Conservation (phyloP, 202 grass and related monocot genomes). For the Cymbopogon flexuosus region DNA sequence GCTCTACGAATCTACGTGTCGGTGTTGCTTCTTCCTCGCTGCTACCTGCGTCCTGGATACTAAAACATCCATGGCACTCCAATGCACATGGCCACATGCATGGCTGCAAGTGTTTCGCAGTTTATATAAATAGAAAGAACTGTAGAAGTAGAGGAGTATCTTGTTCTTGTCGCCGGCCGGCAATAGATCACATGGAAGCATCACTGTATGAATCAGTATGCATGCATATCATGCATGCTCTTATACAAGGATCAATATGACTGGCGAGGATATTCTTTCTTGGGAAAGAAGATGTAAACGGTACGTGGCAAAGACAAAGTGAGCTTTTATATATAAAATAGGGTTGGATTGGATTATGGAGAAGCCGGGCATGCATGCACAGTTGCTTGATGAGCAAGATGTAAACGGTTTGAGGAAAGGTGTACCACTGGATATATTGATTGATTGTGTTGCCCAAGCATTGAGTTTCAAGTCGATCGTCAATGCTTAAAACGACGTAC, state of each 20-base stretch:
- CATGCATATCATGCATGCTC: background rate
- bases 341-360: no score
- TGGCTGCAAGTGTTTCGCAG: background rate
- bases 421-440: no score
- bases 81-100: background rate
- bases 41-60: background rate
- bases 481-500: no score
- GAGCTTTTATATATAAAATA: background rate
- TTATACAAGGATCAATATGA: background rate
- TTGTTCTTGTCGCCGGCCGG: background rate
- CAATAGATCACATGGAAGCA: background rate
- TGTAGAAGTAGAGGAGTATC: background rate
- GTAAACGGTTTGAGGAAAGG: no score
- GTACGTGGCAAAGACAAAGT: background rate
- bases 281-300: background rate
- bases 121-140: background rate
- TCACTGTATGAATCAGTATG: background rate
- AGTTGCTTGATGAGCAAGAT: no score
- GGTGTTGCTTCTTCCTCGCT: background rate
- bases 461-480: no score
- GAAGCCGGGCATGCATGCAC: no score
- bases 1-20: background rate
- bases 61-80: background rate
- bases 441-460: no score
- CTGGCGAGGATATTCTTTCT: background rate